These are phyloP conservation scores for Breynia disticha DNA, from an alignment of 441 rosid genomes.

Conservation along the genomic window DNA sequence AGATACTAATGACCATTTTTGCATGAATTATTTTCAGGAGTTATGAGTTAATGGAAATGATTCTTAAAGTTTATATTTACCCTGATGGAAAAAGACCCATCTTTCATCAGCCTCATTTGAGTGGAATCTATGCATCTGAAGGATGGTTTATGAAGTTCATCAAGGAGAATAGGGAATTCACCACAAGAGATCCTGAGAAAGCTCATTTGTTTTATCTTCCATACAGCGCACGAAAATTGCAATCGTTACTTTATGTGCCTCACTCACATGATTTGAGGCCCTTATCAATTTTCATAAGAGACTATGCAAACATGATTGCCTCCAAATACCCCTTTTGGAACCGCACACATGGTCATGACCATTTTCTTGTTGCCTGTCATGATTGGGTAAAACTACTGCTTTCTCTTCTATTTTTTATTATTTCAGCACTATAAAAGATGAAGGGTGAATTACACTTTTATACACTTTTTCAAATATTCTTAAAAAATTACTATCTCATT, in stretches of 20 bases:
- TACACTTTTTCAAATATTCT: too few species aligned
- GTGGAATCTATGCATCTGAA: slow-evolving; percentile 85
- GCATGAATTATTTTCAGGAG: slow-evolving; percentile 46
- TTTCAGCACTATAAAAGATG: too few species aligned
- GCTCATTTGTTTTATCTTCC: slow-evolving; percentile 89
- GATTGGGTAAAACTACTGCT: slow-evolving; percentile 56
- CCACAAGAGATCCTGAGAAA: slow-evolving; percentile 61
- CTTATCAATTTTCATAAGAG: slow-evolving; percentile 42
- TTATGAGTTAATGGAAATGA: slow-evolving; percentile 80
- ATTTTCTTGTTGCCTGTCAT: slow-evolving; percentile 90
- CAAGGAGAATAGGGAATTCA: slow-evolving; percentile 56
- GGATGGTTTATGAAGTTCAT: slow-evolving; percentile 92
- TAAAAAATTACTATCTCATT: too few species aligned
- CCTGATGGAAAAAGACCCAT: slow-evolving; percentile 64
- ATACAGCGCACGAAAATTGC: slow-evolving; percentile 63
- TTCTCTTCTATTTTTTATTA: neutral
- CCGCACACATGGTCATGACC: slow-evolving; percentile 77
- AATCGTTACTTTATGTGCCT: slow-evolving; percentile 41
- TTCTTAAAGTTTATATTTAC: slow-evolving; percentile 66
- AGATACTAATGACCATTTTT: neutral
- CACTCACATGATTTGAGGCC: slow-evolving; percentile 60
- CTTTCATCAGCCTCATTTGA: slow-evolving; percentile 61
- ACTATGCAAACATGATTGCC: slow-evolving; percentile 55
- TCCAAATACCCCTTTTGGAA: slow-evolving; percentile 77
- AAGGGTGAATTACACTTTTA: too few species aligned